Percentiles rank a stretch among this genome's conserved stretches.
Conservation (phyloP, 83 land plant genomes). For the Thuja plicata region DNA sequence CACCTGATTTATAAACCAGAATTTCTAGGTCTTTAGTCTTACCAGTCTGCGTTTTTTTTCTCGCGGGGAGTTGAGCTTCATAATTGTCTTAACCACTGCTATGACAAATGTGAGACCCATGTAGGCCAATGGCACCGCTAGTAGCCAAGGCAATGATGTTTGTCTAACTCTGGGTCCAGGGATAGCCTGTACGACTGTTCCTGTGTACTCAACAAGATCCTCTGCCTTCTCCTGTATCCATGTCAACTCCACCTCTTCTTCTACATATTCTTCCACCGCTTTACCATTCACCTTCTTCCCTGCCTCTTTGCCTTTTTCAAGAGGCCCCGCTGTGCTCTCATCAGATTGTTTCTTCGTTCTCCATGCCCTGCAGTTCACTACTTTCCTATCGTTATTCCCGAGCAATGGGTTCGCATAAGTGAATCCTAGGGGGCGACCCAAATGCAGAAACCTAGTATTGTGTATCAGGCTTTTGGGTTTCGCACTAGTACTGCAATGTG, state of each 20-base stretch:
- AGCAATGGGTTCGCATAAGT: not conserved
- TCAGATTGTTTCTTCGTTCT: not conserved
- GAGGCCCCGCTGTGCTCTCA: not conserved
- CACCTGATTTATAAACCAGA: not conserved
- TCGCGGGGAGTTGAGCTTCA: slow-evolving; percentile 76
- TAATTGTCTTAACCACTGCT: slow-evolving; percentile 78
- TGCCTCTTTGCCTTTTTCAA: slow-evolving; percentile 12
- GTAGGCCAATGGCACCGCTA: slow-evolving; percentile 85
- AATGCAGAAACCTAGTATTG: not conserved
- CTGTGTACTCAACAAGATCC: slow-evolving; percentile 76
- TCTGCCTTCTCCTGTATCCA: slow-evolving; percentile 95
- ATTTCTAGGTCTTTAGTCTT: not conserved
- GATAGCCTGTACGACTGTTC: slow-evolving; percentile 73
- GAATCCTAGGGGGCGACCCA: not conserved
- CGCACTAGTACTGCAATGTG: not conserved
- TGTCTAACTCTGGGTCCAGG: slow-evolving; percentile 94
- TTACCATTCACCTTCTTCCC: slow-evolving; percentile 15
- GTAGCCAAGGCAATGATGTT: slow-evolving; percentile 82
- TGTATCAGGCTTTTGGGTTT: not conserved
- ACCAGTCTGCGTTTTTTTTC: slow-evolving; percentile 67
- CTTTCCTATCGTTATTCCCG: not conserved
- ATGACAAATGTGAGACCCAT: slow-evolving; percentile 73
- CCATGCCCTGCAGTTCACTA: not conserved
- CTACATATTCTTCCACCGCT: slow-evolving; percentile 47
- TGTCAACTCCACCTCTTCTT: slow-evolving; percentile 88